Conservation (phyloP, 2,329 filamentous ascomycete genomes). For the Neonectria ditissima region DNA sequence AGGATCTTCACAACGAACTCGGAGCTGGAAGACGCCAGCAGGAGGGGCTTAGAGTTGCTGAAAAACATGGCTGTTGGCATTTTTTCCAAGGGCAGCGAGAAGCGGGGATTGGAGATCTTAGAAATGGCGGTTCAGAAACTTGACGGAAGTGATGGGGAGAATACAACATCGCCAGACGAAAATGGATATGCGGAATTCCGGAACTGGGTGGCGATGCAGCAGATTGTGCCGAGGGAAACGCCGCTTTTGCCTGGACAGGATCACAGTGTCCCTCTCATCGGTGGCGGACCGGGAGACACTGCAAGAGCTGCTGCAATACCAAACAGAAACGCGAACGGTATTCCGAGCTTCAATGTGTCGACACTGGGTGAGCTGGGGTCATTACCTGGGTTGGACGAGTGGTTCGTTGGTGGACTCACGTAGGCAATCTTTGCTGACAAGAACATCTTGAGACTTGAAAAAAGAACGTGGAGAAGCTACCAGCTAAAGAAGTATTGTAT, state of each 20-base stretch:
- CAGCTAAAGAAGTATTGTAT: too few species aligned
- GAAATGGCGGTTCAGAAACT: slow-evolving; percentile 26
- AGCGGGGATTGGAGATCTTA: slow-evolving; percentile 25
- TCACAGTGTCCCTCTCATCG: neutral
- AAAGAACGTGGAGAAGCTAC: too few species aligned
- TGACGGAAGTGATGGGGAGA: neutral
- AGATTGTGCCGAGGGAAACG: slow-evolving; percentile 30
- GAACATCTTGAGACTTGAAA: too few species aligned
- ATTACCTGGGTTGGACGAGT: slow-evolving; percentile 27
- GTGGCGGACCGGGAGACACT: neutral
- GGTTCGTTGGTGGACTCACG: slow-evolving; percentile 29
- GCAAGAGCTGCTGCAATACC: neutral
- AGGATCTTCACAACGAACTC: slow-evolving; percentile 23
- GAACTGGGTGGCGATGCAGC: slow-evolving; percentile 38
- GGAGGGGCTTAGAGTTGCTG: slow-evolving; percentile 30
- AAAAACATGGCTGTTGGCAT: slow-evolving; percentile 27
- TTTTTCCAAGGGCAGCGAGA: slow-evolving; percentile 31
- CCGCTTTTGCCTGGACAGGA: slow-evolving; percentile 24
- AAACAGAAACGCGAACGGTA: neutral
- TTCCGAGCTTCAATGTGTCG: neutral
- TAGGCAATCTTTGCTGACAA: too few species aligned
- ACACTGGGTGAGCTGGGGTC: slow-evolving; percentile 26
- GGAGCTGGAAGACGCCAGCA: slow-evolving; percentile 11
- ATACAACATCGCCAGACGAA: neutral
- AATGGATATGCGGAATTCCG: slow-evolving; percentile 38